Evolutionary conservation across 2,329 filamentous ascomycete species (phyloP).

Genomic region (Elsinoe australis): DNA sequence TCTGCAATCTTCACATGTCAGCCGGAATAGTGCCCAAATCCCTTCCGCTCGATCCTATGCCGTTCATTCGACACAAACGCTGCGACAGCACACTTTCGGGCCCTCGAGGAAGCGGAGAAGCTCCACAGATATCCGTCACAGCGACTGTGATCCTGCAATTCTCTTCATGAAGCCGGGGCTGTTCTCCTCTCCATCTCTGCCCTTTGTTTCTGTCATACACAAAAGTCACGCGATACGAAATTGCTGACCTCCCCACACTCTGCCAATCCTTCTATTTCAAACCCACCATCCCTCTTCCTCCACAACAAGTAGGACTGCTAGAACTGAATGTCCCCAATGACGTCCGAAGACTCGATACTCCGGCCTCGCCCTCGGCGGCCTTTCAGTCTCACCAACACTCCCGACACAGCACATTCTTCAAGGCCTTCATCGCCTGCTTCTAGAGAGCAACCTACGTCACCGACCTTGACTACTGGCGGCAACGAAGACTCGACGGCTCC

Average conservation of each 20-base stretch:
- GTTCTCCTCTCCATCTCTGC: not conserved
- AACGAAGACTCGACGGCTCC: constrained; percentile 35
- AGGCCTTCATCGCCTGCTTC: constrained; percentile 26
- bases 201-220: constrained; percentile 7
- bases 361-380: constrained; percentile 65
- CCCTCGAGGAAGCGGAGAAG: constrained; percentile 12
- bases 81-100: too few relatives aligned
- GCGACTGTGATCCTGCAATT: not conserved
- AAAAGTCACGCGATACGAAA: constrained; percentile 8
- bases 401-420: constrained; percentile 31
- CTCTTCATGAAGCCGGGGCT: not conserved
- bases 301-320: not conserved
- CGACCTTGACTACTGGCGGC: constrained; percentile 15
- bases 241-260: not conserved
- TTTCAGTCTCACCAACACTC: constrained; percentile 53
- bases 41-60: too few relatives aligned
- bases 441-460: constrained; percentile 20
- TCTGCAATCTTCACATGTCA: too few relatives aligned
- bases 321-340: constrained; percentile 4
- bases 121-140: constrained; percentile 6
- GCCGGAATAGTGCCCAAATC: too few relatives aligned
- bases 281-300: not conserved
- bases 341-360: constrained; percentile 17
- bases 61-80: too few relatives aligned
- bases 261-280: not conserved